These are phyloP conservation scores for Dryadomyces quercus-mongolicae DNA, from an alignment of 2,329 filamentous ascomycete genomes.

Conservation along the genomic window DNA sequence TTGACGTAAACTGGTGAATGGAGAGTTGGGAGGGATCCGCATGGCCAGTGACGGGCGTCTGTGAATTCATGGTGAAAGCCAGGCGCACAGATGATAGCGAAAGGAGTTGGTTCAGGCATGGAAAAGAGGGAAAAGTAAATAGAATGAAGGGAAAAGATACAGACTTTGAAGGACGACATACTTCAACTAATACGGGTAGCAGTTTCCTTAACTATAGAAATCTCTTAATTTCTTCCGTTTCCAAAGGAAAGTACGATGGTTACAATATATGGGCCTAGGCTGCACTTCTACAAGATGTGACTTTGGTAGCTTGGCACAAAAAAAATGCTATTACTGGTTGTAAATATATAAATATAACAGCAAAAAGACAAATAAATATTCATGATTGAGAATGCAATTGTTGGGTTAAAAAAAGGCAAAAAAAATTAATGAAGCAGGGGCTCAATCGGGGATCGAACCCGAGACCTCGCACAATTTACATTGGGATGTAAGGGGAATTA, in stretches of 20 bases:
- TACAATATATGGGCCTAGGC: too few species aligned
- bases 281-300: too few species aligned
- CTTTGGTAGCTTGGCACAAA: too few species aligned
- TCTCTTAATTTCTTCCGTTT: background rate
- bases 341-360: background rate
- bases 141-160: background rate
- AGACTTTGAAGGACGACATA: background rate
- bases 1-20: background rate
- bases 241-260: background rate
- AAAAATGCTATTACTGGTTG: background rate
- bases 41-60: too few species aligned
- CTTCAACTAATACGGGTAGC: background rate
- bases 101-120: background rate
- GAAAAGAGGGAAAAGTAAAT: background rate
- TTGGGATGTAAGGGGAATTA: conserved; percentile 9
- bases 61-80: background rate
- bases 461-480: conserved; percentile 14
- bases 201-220: background rate
- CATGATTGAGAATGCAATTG: background rate
- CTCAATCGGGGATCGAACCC: conserved; percentile 14
- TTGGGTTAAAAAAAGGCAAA: background rate
- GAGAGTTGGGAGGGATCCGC: background rate
- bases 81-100: background rate
- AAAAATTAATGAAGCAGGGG: conserved; percentile 5
- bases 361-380: background rate